phyloP scores from a whole-genome alignment of 2,329 filamentous ascomycete genomes.

The Cladorrhinum sp. region DNA sequence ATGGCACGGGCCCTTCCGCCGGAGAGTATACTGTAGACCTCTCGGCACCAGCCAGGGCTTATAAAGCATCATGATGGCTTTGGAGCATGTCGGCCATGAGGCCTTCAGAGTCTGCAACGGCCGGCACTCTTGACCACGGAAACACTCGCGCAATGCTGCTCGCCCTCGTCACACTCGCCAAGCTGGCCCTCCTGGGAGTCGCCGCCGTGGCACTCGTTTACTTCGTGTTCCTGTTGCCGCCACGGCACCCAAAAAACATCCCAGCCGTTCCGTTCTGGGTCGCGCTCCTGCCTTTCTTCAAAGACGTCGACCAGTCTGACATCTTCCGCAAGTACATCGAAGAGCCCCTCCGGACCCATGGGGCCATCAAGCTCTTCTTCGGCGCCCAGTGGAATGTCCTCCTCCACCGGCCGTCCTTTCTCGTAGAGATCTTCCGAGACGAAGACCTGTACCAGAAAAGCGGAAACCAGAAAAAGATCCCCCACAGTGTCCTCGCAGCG shows the following conservation, averaged over 20 bases:
- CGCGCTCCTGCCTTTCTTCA: conserved; percentile 40
- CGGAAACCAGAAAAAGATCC: conserved; percentile 24
- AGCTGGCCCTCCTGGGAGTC: no score
- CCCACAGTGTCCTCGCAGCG: conserved; percentile 18
- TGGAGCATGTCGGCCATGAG: no score
- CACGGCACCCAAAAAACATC: conserved; percentile 35
- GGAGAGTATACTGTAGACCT: no score
- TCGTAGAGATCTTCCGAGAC: conserved; percentile 38
- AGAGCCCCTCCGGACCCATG: conserved; percentile 36
- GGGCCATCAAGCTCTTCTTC: conserved; percentile 49
- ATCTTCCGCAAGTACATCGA: conserved; percentile 40
- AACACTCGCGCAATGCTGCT: no score
- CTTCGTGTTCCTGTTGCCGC: conserved; percentile 15
- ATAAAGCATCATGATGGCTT: no score
- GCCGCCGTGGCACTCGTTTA: no score
- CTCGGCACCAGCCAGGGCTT: no score
- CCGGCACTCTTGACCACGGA: no score
- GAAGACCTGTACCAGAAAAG: conserved; percentile 29
- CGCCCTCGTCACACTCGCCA: no score
- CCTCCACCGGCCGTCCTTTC: conserved; percentile 41
- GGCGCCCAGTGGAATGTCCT: conserved; percentile 48
- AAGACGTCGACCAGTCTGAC: conserved; percentile 42
- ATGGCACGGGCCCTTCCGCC: no score
- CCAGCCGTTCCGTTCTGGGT: conserved; percentile 45
- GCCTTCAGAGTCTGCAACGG: no score